Evolutionary conservation across 2,329 filamentous ascomycete species (phyloP), one percentile per base, ranked within the genome.

Genomic region (Thielaviopsis ethacetica): DNA sequence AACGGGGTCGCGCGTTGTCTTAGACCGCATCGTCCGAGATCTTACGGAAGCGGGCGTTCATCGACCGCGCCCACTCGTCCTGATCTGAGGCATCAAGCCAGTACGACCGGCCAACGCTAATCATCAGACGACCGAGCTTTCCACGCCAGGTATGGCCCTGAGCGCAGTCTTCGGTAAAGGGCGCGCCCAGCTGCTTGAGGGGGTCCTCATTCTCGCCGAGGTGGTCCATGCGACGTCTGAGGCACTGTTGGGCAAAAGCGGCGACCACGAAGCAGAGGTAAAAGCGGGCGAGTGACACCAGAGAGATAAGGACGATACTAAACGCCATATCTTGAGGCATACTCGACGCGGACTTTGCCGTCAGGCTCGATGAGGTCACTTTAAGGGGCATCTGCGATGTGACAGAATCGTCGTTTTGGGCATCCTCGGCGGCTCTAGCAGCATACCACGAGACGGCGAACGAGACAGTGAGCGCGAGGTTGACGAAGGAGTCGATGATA

Each of bases 401-500:
- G 26, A 59, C 57, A 10, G 60, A 62, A 38, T 62, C 60, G 44
- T 59, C 57, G 27, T 27, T 57, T 24, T 58, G 60, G 21, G 55
- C 51, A 54, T 54, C 49, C 19, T 63, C 62, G 19, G 74, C 73
- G 19, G 82, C 80, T 12, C 76, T 71, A 77, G 82, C 79, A 61
- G 91, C 75, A 71, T 94, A 95, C 91, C 91, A 96, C 55, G 84
- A 82, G 59, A 89, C 74, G 49, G 86, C 88, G 68, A 96, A 96
- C 9, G 85, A 80, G 53, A 82, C 78, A 0, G 91, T 95, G 72
- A 91, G 95, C 1, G 81, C 79, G 21, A 83, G 82, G 71, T 94
- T 96, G 70, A 94, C 79, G 57, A 87, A 67, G 10, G 86, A 88
- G 72, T 96, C 91, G 65, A 95, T 69, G 13, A 88, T 75, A 70